Conservation (phyloP, 2,329 filamentous ascomycete species). For the Pseudogymnoascus sp. region DNA sequence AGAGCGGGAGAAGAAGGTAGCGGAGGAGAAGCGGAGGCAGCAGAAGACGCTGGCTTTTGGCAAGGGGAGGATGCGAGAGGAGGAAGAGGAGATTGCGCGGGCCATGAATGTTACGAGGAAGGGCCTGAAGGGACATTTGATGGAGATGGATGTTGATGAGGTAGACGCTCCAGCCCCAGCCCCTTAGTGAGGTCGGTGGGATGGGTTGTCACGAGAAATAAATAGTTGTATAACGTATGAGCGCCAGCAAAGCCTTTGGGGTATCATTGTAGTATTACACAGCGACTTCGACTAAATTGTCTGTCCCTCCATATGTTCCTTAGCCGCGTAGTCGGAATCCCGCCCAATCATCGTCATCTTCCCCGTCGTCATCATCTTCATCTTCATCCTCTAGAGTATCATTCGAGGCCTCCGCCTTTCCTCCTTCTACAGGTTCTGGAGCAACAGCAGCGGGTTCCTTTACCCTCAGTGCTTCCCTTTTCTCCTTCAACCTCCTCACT, state of each 20-base stretch:
- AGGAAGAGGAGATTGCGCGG: constrained; percentile 59
- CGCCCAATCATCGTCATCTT: constrained; percentile 52
- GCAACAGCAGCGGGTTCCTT: constrained; percentile 28
- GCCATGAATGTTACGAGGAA: constrained; percentile 64
- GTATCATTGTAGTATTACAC: constrained; percentile 9
- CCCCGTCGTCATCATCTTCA: constrained; percentile 36
- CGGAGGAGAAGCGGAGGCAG: constrained; percentile 55
- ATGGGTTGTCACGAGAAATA: neutral
- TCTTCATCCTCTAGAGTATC: constrained; percentile 32
- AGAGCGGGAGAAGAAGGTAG: constrained; percentile 55
- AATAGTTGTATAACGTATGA: neutral
- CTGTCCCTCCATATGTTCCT: neutral
- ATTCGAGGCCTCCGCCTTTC: constrained; percentile 19
- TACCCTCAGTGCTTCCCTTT: constrained; percentile 56
- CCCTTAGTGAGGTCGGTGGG: neutral
- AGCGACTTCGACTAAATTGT: neutral
- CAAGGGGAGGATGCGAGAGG: constrained; percentile 55
- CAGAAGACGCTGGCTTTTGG: constrained; percentile 52
- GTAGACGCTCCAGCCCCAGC: neutral
- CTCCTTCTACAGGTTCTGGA: constrained; percentile 22
- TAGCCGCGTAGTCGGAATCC: constrained; percentile 37
- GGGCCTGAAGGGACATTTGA: constrained; percentile 56
- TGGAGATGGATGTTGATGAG: constrained; percentile 18
- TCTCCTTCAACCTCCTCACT: constrained; percentile 61
- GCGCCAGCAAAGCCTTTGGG: neutral